phyloP scores from a whole-genome alignment of 208 protist species.

The Leishmania tropica region DNA sequence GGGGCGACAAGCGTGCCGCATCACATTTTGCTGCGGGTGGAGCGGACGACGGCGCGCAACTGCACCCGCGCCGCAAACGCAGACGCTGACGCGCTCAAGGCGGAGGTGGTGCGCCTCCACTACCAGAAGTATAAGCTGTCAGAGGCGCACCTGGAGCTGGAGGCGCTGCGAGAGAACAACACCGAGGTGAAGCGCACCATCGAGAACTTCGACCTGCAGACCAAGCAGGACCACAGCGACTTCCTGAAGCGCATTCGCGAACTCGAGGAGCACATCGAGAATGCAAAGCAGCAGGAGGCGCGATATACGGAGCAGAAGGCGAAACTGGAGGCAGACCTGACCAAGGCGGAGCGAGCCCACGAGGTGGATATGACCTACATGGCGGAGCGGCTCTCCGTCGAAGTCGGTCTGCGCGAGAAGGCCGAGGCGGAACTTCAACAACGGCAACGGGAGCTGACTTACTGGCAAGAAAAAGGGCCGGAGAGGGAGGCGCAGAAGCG shows the following conservation, averaged over 20 bases:
- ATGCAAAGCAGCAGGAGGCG: slow-evolving; percentile 54
- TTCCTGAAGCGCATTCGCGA: slow-evolving; percentile 63
- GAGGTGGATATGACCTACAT: slow-evolving; percentile 55
- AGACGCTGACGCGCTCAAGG: slow-evolving; percentile 68
- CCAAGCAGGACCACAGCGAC: slow-evolving; percentile 79
- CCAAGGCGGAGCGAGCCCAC: slow-evolving; percentile 41
- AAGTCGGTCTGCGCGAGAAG: slow-evolving; percentile 58
- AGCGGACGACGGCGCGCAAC: slow-evolving; percentile 65
- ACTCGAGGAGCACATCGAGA: slow-evolving; percentile 73
- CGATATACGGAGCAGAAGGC: slow-evolving; percentile 55
- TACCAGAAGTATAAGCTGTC: slow-evolving; percentile 91
- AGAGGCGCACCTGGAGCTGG: slow-evolving; percentile 80
- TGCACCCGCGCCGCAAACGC: slow-evolving; percentile 40
- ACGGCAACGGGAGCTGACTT: slow-evolving; percentile 53
- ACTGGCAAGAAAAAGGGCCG: slow-evolving; percentile 57
- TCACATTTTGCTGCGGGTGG: slow-evolving; percentile 59
- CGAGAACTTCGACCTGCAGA: slow-evolving; percentile 81
- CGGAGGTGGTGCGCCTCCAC: slow-evolving; percentile 84
- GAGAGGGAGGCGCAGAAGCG: slow-evolving; percentile 57
- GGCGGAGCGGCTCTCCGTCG: slow-evolving; percentile 51
- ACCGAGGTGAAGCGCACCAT: slow-evolving; percentile 63
- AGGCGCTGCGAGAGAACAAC: slow-evolving; percentile 63
- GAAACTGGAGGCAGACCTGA: slow-evolving; percentile 59
- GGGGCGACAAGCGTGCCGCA: slow-evolving; percentile 74
- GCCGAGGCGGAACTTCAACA: slow-evolving; percentile 59